Conservation (phyloP, 148 eudicot genomes). For the Pouteria glomerata region DNA sequence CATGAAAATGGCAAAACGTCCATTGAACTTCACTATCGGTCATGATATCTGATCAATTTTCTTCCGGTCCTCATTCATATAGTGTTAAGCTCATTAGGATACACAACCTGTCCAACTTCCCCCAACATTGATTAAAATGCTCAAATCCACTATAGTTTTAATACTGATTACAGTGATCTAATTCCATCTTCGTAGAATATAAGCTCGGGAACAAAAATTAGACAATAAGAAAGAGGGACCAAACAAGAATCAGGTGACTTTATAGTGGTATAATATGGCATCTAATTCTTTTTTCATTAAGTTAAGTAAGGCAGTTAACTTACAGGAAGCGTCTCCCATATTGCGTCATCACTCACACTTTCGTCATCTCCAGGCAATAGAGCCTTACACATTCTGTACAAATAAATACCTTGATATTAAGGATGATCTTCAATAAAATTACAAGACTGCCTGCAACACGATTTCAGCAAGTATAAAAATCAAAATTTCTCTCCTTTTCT, state of each 20-base stretch:
- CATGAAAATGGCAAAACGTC: too few relatives aligned
- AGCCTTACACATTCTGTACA: slow-evolving; percentile 90
- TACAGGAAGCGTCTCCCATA: slow-evolving; percentile 99
- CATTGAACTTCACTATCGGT: too few relatives aligned
- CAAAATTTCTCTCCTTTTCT: background rate
- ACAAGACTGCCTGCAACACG: background rate
- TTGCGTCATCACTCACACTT: slow-evolving; percentile 81
- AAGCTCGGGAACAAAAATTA: background rate
- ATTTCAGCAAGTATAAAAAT: background rate
- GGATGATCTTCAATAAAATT: background rate
- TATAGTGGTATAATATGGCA: background rate
- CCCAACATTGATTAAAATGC: too few relatives aligned
- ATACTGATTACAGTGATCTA: too few relatives aligned
- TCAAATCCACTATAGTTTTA: too few relatives aligned
- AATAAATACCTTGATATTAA: background rate
- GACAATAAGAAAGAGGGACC: background rate
- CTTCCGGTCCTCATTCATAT: too few relatives aligned
- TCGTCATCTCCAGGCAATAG: slow-evolving; percentile 93
- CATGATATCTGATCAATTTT: too few relatives aligned
- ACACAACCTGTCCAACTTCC: too few relatives aligned
- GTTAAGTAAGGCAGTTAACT: slow-evolving; percentile 23
- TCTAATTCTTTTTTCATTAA: background rate
- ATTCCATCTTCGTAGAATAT: too few relatives aligned
- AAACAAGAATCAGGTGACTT: background rate
- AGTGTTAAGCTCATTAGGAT: too few relatives aligned